Evolutionary conservation across 345 rosid species (phyloP).

Genomic region (Lepidium africanum): DNA sequence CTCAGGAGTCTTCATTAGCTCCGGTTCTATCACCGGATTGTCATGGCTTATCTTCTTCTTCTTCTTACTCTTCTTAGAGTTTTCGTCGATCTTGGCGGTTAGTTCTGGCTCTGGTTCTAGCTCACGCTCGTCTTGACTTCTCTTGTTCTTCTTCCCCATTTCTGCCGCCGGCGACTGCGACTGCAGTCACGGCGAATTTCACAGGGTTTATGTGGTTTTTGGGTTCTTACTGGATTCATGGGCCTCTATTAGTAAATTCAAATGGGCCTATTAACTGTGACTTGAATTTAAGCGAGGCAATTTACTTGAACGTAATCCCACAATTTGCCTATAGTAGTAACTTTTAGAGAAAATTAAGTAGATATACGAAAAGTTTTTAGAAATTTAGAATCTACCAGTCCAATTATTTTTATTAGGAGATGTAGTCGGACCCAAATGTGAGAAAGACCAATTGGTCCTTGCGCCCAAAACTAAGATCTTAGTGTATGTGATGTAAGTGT

Average conservation of each 20-base stretch:
- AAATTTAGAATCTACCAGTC: too few species aligned
- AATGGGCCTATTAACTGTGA: neutral
- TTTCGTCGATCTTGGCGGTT: neutral
- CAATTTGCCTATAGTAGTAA: too few species aligned
- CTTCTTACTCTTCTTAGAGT: neutral
- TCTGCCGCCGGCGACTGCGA: conserved; percentile 21
- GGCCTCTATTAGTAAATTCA: neutral
- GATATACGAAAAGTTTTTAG: too few species aligned
- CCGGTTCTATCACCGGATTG: conserved; percentile 3
- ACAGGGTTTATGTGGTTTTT: conserved; percentile 21
- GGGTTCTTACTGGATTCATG: conserved; percentile 6
- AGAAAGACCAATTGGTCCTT: too few species aligned
- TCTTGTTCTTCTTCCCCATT: conserved; percentile 60
- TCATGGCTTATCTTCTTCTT: conserved; percentile 20
- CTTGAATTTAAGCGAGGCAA: neutral
- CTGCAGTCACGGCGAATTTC: neutral
- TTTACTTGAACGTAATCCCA: too few species aligned
- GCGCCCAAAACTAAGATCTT: too few species aligned
- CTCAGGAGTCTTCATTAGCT: conserved; percentile 18
- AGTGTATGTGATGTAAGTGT: too few species aligned
- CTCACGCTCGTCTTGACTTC: conserved; percentile 17
- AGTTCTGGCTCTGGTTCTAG: conserved; percentile 16
- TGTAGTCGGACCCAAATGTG: too few species aligned
- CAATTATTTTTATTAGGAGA: too few species aligned
- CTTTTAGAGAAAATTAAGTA: too few species aligned